A percentile compares a stretch with the other conserved stretches of the same genome.
phyloP scores from a whole-genome alignment of 1,284 basidiomycete species.

The Spongispora temasekensis region DNA sequence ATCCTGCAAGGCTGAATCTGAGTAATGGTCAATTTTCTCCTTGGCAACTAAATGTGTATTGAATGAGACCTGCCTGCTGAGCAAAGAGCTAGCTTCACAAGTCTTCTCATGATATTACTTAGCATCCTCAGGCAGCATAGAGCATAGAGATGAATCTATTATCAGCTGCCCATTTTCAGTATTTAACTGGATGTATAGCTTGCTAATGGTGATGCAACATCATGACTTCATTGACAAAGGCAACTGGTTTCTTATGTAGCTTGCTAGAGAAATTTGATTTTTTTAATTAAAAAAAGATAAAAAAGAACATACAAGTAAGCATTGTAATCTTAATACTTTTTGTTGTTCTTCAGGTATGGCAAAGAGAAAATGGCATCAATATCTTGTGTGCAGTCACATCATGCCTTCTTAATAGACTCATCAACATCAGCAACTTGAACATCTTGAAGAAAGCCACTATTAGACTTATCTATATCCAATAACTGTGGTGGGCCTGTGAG shows the following conservation, averaged over 20 bases:
- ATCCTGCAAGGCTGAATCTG: not conserved
- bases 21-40: not conserved
- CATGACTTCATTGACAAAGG: not conserved
- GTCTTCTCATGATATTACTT: not conserved
- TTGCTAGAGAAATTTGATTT: not conserved
- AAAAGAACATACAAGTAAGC: not conserved
- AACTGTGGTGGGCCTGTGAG: not conserved
- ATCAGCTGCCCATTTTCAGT: conserved; percentile 1
- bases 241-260: not conserved
- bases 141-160: too few species aligned
- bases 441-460: not conserved
- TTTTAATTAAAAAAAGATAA: not conserved
- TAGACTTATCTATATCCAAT: not conserved
- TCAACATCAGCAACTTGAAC: not conserved
- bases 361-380: not conserved
- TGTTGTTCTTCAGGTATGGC: not conserved
- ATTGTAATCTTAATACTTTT: not conserved
- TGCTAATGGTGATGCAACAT: not conserved
- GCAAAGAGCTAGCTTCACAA: not conserved
- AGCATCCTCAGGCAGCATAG: not conserved
- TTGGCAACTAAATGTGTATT: not conserved
- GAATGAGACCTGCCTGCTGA: not conserved
- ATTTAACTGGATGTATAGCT: not conserved
- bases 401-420: not conserved
- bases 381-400: not conserved